Base-by-base conservation (phyloP, 2,329 filamentous ascomycete species). In the Pseudogymnoascus sp. region DNA sequence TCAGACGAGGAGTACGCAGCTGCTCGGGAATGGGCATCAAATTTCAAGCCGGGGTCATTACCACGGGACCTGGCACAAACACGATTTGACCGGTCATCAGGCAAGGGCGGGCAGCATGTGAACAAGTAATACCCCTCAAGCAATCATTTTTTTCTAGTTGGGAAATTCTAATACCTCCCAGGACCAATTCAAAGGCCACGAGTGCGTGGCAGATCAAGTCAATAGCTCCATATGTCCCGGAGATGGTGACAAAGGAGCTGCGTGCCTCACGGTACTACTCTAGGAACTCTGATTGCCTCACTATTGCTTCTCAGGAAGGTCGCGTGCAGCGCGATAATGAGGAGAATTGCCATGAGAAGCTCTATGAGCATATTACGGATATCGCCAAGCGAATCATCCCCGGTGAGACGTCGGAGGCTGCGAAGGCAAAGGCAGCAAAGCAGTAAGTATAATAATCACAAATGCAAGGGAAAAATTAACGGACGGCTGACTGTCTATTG, bases 371-470 rank as follows among this genome's bases (percentile, higher is more conserved):
- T 62, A 69, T 75, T 36, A 65, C 61, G 19, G 60, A 64, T 7
- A 69, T 73, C 3, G 73, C 71, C 43, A 70, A 68, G 54, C 66
- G 64, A 13, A 66, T 41, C 6, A 68, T 75, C 8, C 74, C 73
- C 1, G 73, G 73, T 0, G 62, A 70, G 4, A 72, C 73, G 3
- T 67, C 83, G 69, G 78, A 79, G 75, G 83, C 81, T 72, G 80
- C 85, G 66, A 80, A 79, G 66, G 78, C 81, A 67, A 79, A 79
- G 60, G 79, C 84, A 61, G 80, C 82, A 43, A 77, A 69, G 28
- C 57, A 73, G 73, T 75, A 71, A 71, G 72, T 63, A 54, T 60
- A 62, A n/a, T 13, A 36, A 61, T 61, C 3, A 3, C 2, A 16
- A 19, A 19, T 11, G 19, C 19, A 25, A 8, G 2, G 39, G 11